phyloP scores from a whole-genome alignment of 257 asterid genomes.

The Lantana camara region DNA sequence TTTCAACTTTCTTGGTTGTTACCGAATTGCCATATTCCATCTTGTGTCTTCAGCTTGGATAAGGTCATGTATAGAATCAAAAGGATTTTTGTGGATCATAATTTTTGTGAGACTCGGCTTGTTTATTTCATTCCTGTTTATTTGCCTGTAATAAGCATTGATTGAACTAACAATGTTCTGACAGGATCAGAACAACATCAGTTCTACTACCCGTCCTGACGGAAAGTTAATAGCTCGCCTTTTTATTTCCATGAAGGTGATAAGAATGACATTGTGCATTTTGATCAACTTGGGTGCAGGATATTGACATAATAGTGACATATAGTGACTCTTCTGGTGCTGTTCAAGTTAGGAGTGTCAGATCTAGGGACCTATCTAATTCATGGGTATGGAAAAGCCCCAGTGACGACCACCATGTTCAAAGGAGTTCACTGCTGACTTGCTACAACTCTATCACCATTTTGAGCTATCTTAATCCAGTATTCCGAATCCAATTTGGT shows the following conservation, averaged over 20 bases:
- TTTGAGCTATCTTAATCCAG: conserved; percentile 14
- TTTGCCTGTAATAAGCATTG: not conserved
- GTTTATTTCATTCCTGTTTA: not conserved
- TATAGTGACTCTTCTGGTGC: conserved; percentile 79
- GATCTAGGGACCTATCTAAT: conserved; percentile 74
- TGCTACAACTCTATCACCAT: conserved; percentile 24
- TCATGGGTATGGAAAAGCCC: conserved; percentile 94
- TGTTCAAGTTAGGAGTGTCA: conserved; percentile 61
- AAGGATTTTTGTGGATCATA: no score
- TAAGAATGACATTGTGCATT: conserved; percentile 25
- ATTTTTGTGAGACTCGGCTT: not conserved
- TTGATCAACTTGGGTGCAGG: conserved; percentile 58
- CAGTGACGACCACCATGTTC: conserved; percentile 44
- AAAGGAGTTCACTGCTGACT: conserved; percentile 50
- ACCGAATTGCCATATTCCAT: no score
- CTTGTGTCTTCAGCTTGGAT: no score
- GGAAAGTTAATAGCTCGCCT: conserved; percentile 66
- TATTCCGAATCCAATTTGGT: conserved; percentile 27
- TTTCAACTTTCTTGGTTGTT: no score
- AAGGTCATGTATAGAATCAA: no score
- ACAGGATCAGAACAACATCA: conserved; percentile 59
- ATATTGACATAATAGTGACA: conserved; percentile 74
- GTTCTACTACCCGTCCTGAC: conserved; percentile 45
- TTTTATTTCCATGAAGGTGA: conserved; percentile 21
- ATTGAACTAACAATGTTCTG: conserved; percentile 29